Conservation (phyloP, 2,329 filamentous ascomycete species). For the Neofusicoccum sp. region DNA sequence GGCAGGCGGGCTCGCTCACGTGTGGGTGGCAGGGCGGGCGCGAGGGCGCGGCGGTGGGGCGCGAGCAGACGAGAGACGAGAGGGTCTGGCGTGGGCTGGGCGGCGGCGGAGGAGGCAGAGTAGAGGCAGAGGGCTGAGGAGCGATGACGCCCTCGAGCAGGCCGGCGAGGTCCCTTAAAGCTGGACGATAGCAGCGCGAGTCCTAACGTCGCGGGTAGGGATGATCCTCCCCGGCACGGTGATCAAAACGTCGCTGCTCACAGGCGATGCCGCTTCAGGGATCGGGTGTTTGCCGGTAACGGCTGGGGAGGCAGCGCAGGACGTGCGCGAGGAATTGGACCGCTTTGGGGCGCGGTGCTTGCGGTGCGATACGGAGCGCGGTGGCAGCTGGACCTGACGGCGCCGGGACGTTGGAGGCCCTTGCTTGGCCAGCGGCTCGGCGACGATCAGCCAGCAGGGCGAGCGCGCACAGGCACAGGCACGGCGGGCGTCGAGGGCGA, state of each 20-base stretch:
- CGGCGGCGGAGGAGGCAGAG: neutral
- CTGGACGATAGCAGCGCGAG: conserved; percentile 4
- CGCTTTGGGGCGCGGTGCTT: conserved; percentile 11
- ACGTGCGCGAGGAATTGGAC: conserved; percentile 15
- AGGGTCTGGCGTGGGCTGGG: too few relatives aligned
- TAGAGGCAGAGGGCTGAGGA: conserved; percentile 5
- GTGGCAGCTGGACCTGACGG: conserved; percentile 4
- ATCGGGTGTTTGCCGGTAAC: conserved; percentile 17
- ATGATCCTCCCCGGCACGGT: conserved; percentile 15
- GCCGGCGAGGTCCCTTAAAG: conserved; percentile 18
- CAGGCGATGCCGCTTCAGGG: conserved; percentile 18
- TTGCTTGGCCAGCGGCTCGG: conserved; percentile 14
- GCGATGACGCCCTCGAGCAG: conserved; percentile 9
- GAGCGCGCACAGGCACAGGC: conserved; percentile 13
- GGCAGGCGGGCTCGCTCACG: conserved; percentile 6
- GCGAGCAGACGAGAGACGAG: too few relatives aligned
- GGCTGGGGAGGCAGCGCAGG: conserved; percentile 9
- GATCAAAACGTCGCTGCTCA: conserved; percentile 9
- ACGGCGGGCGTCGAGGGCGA: conserved; percentile 7
- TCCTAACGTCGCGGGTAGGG: conserved; percentile 11
- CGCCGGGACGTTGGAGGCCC: conserved; percentile 4
- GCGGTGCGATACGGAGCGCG: conserved; percentile 12
- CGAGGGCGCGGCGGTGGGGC: neutral
- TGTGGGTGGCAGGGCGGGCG: neutral
- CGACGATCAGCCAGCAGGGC: conserved; percentile 7